A percentile compares a stretch with the other conserved stretches of the same genome.
phyloP scores from a whole-genome alignment of 352 stramenopile genomes.

The Phytophthora boehmeriae region DNA sequence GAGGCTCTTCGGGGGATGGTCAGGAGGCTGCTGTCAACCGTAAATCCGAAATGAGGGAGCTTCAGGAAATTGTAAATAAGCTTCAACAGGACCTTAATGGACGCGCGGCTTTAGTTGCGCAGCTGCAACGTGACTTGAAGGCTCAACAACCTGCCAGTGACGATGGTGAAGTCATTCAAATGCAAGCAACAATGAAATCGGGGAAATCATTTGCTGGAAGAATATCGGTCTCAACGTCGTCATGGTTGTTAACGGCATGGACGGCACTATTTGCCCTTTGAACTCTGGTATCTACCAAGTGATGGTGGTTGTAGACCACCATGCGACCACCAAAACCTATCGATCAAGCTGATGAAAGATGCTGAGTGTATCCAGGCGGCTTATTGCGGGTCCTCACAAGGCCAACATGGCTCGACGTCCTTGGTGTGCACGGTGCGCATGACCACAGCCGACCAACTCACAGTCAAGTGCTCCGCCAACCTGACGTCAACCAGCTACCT shows the following conservation, averaged over 20 bases:
- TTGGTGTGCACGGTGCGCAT: background rate
- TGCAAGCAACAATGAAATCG: background rate
- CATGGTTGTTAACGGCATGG: background rate
- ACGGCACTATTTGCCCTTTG: background rate
- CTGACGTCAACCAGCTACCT: background rate
- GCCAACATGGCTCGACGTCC: background rate
- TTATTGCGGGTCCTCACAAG: background rate
- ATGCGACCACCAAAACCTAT: background rate
- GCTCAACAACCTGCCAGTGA: background rate
- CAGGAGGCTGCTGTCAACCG: no score
- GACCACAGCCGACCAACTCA: background rate
- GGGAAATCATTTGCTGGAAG: background rate
- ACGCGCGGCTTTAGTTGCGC: background rate
- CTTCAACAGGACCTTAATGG: background rate
- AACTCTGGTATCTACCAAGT: background rate
- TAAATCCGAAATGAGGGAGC: background rate
- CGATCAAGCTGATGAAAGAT: slow-evolving; percentile 1
- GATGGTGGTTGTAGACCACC: background rate
- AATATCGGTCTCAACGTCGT: background rate
- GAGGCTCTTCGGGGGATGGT: background rate
- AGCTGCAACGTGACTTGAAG: background rate
- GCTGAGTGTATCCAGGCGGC: background rate
- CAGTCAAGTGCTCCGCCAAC: background rate
- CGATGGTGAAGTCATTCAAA: background rate
- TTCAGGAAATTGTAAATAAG: background rate